phyloP scores from a whole-genome alignment of 2,329 filamentous ascomycete species.

The Aspergillus novoparasiticus region DNA sequence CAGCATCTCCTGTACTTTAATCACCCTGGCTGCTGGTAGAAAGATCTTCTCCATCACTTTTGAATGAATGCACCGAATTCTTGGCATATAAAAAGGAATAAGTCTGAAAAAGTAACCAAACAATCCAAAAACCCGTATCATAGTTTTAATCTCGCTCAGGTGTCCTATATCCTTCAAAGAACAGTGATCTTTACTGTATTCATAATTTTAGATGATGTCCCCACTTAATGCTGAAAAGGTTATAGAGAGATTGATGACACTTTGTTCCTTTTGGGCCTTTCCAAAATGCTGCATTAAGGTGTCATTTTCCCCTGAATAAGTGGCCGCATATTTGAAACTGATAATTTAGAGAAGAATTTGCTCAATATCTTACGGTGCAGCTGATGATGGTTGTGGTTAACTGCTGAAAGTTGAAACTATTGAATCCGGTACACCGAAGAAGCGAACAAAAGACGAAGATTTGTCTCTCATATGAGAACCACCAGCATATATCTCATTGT shows the following conservation, averaged over 20 bases:
- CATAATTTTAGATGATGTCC: conserved; percentile 8
- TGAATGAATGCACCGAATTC: not conserved
- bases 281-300: not conserved
- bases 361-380: conserved; percentile 12
- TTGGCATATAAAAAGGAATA: not conserved
- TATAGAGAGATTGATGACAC: not conserved
- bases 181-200: not conserved
- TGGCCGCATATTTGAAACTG: not conserved
- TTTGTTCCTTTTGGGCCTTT: not conserved
- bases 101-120: not conserved
- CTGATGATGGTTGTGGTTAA: conserved; percentile 45
- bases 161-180: not conserved
- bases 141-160: not conserved
- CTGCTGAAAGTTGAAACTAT: conserved; percentile 36
- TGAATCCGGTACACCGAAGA: conserved; percentile 11
- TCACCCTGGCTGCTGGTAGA: not conserved
- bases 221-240: not conserved
- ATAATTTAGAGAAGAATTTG: conserved; percentile 1
- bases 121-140: not conserved
- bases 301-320: conserved; percentile 1
- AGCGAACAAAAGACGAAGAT: not conserved
- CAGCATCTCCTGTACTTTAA: not conserved
- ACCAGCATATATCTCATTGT: conserved; percentile 33
- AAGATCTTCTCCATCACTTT: not conserved
- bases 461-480: conserved; percentile 16